Evolutionary conservation across 345 rosid genomes (phyloP), one percentile per base, ranked within the genome.

Genomic region (Toxicodendron radicans): DNA sequence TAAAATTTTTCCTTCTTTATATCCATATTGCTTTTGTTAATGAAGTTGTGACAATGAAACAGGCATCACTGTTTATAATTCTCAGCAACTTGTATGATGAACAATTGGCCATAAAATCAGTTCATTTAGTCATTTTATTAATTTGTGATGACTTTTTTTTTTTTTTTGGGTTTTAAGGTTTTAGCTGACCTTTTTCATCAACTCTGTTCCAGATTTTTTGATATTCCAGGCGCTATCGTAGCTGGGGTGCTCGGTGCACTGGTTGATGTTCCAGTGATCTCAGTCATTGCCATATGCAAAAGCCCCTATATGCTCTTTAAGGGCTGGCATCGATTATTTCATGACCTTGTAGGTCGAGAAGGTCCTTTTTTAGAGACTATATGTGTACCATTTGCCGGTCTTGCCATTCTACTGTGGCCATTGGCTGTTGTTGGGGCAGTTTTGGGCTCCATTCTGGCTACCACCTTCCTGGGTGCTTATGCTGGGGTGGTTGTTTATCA

Each of bases 331-430:
- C 95, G 97, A 70, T 73, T 95, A 78, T 91, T 90, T 85, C 97
- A 89, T 4, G 99, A 95, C 72, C 89, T 95, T 30, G 80, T 89
- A 32, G 99, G 99, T 43, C 90, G 99, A 54, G 97, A 95, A 85
- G 99, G 99, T 63, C 99, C 99, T 41, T 95, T 93, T 82, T 83
- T 95, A 84, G 99, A 95, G 82, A 91, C 98, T 54, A 87, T 95
- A 83, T 95, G 99, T 73, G 97, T 95, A 43, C 99, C 99, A 73
- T 90, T 93, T 30, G 99, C 98, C 12, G 98, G 98, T 62, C 98
- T 95, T 7, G 95, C 82, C 33, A 95, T 95, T 79, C 76, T 95
- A 78, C 92, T 95, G 24, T 95, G 99, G 99, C 99, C 98, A 73
- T 65, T 91, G 82, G 99, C 98, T 67, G 99, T 95, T 66, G 80